A percentile compares a stretch with the other conserved stretches of the same genome.
These are phyloP conservation scores for Fusarium musae DNA, from an alignment of 2,329 filamentous ascomycete species.

Conservation along the genomic window DNA sequence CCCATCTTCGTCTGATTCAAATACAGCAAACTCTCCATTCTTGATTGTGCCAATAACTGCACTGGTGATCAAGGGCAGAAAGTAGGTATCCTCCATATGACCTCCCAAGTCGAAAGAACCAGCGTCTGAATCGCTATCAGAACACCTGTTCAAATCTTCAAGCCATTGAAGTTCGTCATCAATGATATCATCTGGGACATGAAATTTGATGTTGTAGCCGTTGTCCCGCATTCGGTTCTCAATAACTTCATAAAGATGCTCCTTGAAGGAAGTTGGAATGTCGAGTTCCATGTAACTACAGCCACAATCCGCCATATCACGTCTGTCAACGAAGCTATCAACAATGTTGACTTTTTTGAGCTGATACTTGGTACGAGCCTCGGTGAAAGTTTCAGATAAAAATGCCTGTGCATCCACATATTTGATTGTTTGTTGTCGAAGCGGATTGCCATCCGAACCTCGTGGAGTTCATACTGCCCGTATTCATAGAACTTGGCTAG, in stretches of 20 bases:
- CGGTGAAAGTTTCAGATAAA: neutral
- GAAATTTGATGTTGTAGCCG: neutral
- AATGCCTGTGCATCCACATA: neutral
- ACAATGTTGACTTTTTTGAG: neutral
- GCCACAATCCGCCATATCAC: too few species aligned
- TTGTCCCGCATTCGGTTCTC: neutral
- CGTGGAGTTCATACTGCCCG: neutral
- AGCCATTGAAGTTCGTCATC: too few species aligned
- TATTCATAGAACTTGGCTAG: neutral
- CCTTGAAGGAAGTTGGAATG: neutral
- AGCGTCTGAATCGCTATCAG: neutral
- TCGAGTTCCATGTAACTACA: neutral
- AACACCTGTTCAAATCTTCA: too few species aligned
- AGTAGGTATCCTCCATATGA: accelerated
- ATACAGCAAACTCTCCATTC: neutral
- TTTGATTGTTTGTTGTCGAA: neutral
- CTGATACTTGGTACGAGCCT: neutral
- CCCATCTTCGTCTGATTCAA: accelerated
- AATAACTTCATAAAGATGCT: neutral
- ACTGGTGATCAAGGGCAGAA: neutral
- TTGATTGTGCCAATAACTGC: neutral
- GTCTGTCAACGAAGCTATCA: neutral
- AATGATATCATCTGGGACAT: neutral
- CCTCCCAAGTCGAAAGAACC: neutral
- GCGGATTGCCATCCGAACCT: neutral